Percentiles rank a stretch among this genome's conserved stretches.
These are phyloP conservation scores for Trichocomaceae sp. DNA, from an alignment of 2,329 filamentous ascomycete genomes.

Conservation along the genomic window DNA sequence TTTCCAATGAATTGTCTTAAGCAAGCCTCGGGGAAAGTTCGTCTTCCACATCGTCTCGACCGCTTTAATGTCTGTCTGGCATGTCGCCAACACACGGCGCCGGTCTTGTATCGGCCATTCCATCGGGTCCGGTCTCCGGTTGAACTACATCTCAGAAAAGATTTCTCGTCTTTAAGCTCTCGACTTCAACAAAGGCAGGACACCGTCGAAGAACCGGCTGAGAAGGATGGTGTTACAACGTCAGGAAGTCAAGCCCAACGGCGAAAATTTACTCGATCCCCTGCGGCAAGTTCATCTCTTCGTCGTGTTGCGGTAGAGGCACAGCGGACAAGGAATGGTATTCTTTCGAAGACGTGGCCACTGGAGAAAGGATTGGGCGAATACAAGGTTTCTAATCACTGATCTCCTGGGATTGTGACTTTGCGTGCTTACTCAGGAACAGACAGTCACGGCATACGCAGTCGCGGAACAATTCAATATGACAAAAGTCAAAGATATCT, in stretches of 20 bases:
- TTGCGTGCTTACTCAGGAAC: constrained; percentile 21
- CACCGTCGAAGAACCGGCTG: not conserved
- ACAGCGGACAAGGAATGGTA: constrained; percentile 54
- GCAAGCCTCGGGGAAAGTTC: not conserved
- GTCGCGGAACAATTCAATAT: constrained; percentile 63
- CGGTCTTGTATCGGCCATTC: constrained; percentile 29
- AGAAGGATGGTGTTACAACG: not conserved
- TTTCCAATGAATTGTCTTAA: not conserved
- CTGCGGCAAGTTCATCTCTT: constrained; percentile 64
- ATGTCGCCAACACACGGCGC: constrained; percentile 26
- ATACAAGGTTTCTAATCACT: constrained; percentile 27
- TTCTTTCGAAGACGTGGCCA: constrained; percentile 43
- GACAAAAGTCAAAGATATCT: constrained; percentile 49
- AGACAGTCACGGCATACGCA: constrained; percentile 57
- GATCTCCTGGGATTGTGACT: constrained; percentile 3
- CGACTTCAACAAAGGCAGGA: constrained; percentile 42
- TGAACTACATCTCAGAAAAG: constrained; percentile 46
- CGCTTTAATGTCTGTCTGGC: constrained; percentile 23
- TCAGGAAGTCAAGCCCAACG: constrained; percentile 30
- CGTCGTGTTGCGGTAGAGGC: constrained; percentile 81
- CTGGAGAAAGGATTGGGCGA: constrained; percentile 31
- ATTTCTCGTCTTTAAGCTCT: constrained; percentile 62
- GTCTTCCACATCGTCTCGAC: constrained; percentile 19
- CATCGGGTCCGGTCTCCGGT: constrained; percentile 31
- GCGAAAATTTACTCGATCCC: constrained; percentile 45